phyloP scores from a whole-genome alignment of 192 early-diverging fungal genomes.

The Pecoramyces ruminantium region DNA sequence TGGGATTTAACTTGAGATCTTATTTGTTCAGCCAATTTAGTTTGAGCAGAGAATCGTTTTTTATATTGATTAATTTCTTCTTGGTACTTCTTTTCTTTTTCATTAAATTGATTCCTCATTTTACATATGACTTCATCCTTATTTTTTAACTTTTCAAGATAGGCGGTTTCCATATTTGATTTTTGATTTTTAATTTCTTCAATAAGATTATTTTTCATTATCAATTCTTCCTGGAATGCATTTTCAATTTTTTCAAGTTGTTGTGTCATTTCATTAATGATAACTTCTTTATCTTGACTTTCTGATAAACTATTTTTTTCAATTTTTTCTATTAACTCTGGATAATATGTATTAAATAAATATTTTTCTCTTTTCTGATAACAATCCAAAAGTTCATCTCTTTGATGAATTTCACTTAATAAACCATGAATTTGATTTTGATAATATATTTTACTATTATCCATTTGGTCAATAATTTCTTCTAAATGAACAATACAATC shows the following conservation, averaged over 20 bases:
- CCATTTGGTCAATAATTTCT: neutral
- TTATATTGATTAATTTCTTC: neutral
- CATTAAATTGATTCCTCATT: neutral
- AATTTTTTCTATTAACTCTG: neutral
- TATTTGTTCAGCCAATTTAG: neutral
- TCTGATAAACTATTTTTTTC: neutral
- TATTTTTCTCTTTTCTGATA: neutral
- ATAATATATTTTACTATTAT: neutral
- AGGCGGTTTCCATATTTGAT: neutral
- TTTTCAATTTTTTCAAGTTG: neutral
- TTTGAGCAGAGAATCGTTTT: neutral
- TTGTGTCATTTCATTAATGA: neutral
- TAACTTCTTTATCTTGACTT: neutral
- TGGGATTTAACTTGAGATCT: neutral
- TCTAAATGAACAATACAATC: neutral
- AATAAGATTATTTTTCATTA: neutral
- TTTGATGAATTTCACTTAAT: neutral
- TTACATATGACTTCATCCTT: neutral
- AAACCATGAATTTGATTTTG: neutral
- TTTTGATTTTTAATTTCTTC: neutral
- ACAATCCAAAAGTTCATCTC: neutral
- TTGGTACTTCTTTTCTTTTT: neutral
- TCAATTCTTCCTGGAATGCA: neutral
- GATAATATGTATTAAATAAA: neutral
- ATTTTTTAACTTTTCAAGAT: neutral